Evolutionary conservation across 179 eudicot species (phyloP).

Genomic region (Corrigiola litoralis): DNA sequence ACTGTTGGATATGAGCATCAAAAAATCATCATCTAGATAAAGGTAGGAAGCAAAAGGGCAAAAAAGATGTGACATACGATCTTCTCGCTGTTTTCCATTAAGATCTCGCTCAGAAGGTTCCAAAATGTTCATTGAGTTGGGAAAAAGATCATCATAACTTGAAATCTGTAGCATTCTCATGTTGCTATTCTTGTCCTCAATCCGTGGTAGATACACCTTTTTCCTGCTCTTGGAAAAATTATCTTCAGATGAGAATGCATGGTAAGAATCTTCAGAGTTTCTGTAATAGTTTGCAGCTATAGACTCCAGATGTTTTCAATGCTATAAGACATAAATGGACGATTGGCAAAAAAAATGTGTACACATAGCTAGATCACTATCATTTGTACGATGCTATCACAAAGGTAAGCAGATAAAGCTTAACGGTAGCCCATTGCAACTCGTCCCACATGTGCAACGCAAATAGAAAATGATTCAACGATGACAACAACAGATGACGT

Average conservation of each 20-base stretch:
- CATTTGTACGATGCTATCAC: too few species aligned
- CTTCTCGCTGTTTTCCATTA: slow-evolving; percentile 57
- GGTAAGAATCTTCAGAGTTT: slow-evolving; percentile 2
- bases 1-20: too few species aligned
- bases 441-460: too few species aligned
- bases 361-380: too few species aligned
- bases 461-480: too few species aligned
- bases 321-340: not conserved
- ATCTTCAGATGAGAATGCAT: slow-evolving; percentile 18
- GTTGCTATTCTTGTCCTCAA: slow-evolving; percentile 29
- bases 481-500: too few species aligned
- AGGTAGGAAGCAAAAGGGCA: not conserved
- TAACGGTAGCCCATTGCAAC: too few species aligned
- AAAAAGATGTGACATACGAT: slow-evolving; percentile 34
- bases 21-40: not conserved
- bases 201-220: slow-evolving; percentile 20
- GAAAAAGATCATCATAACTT: slow-evolving; percentile 17
- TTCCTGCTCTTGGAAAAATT: slow-evolving; percentile 12
- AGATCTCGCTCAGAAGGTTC: slow-evolving; percentile 58
- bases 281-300: not conserved
- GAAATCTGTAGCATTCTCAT: slow-evolving; percentile 21
- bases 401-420: too few species aligned
- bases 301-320: not conserved
- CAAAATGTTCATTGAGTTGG: slow-evolving; percentile 43
- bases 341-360: too few species aligned